Evolutionary conservation across 768 basidiomycete species (phyloP), one percentile per base, ranked within the genome.

Genomic region (Crepidotus variabilis): DNA sequence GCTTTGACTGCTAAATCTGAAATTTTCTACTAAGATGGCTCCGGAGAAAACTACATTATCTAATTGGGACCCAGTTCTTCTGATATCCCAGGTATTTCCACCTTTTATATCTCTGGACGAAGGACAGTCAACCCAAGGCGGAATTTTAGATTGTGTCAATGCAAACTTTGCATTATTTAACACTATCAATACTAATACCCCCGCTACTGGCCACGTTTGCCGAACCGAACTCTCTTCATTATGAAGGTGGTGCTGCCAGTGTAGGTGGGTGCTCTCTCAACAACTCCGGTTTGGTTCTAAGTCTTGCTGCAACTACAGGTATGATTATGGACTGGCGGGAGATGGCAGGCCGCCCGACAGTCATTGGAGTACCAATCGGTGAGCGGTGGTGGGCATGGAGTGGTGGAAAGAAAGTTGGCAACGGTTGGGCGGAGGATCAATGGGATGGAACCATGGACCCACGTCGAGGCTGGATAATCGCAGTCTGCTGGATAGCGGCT

Each of bases 261-360:
- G 84, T 92, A 35, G 89, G 89, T 88, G 66, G 58, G 85, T 60
- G 33, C 13, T 48, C 1, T 35, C 32, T 22, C 9, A 4, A 28
- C 8, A 14, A 10, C 18, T n/a, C 36, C 46, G 1, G 16, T 20
- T 57, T 52, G 23, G 52, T 45, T 39, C 45, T 7, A 8, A 14
- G 28, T 32, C 10, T 51, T 49, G 20, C 24, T 47, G 47, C 32
- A 6, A 51, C 34, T 39, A 14, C 11, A 88, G 89, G 88, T 2
- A 92, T 94, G 88, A 76, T 98, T 35, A 93, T 99, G 87, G 95
- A 98, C 72, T 99, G 97, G 97, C 81, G 94, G 47, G 91, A 98
- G 71, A 88, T 99, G 84, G 90, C 94, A 0, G 90, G 93, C 3
- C 73, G 82, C 51, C 85, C 90, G 2, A 94, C 94, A 0, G 84